Base-by-base conservation (phyloP, 495 filamentous ascomycete genomes). In the Aspergillus ostianus region DNA sequence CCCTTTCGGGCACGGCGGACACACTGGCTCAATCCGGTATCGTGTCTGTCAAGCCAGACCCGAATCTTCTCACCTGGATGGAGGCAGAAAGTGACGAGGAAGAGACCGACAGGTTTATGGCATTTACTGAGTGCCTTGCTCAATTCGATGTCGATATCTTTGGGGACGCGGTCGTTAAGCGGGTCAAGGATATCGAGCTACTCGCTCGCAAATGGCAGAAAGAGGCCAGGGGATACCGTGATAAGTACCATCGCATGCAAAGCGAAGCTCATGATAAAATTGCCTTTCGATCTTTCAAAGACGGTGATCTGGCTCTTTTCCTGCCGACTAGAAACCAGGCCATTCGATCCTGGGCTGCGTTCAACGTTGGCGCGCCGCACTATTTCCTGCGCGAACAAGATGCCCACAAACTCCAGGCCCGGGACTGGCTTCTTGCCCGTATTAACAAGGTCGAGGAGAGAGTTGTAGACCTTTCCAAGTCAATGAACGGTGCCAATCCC, bases 341-440 rank as follows among this genome's bases (percentile, higher is more conserved):
- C 23, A 94, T 92, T 6, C 87, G 94, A 10, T 92, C 94, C 4
- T 99, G 94, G 94, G 94, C 94, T 5, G 94, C 95, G 4, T 99
- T 99, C 79, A 99, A 99, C 67, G 87, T 98, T 50, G 92, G 92
- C 0, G 93, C 91, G 53, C 94, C 94, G 15, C 94, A 99, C 71
- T 97, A 92, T 75, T 99, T 99, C 77, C 79, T 99, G 0, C 88
- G 91, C 30, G 94, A 99, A 72, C 91, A 95, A 71, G 92, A 97
- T 57, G 79, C 81, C 0, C 95, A 98, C 67, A 89, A 92, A 58
- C 81, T 99, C 13, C 80, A 86, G 46, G 84, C 80, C 29, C 82
- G 91, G 23, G 95, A 98, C 65, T 99, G 93, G 91, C 84, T 99
- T 4, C 85, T 99, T 6, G 94, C 95, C 41, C 88, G 94, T 13